phyloP scores from a whole-genome alignment of 1,284 basidiomycete species.

The Phellinidium pouzarii region DNA sequence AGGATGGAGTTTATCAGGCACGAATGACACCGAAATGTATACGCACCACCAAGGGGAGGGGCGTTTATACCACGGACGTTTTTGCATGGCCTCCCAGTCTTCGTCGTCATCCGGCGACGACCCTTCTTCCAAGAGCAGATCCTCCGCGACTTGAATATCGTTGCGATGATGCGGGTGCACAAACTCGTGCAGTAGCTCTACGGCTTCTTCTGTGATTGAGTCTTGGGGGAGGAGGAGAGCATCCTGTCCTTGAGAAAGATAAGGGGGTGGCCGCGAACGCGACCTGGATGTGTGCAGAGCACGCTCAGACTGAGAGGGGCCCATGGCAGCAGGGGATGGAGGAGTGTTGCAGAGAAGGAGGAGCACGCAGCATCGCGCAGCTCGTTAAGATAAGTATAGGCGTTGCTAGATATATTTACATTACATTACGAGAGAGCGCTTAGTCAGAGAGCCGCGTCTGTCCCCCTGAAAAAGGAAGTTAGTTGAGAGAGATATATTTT shows the following conservation, averaged over 20 bases:
- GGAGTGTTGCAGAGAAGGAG: background rate
- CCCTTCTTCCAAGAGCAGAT: constrained; percentile 7
- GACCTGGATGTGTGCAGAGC: constrained; percentile 10
- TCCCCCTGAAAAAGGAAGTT: too few species aligned
- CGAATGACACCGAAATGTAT: background rate
- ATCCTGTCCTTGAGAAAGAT: constrained; percentile 31
- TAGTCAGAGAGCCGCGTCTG: too few species aligned
- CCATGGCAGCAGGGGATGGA: background rate
- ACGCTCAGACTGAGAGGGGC: background rate
- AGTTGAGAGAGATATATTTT: too few species aligned
- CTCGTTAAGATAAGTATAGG: too few species aligned
- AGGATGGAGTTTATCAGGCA: background rate
- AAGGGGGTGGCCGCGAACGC: constrained; percentile 24
- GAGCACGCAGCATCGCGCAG: background rate
- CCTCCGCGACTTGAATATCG: constrained; percentile 8
- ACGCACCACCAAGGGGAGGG: constrained; percentile 66
- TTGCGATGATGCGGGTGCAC: constrained; percentile 35
- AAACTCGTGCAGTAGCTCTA: constrained; percentile 43
- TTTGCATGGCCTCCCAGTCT: constrained; percentile 26
- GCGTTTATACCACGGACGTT: constrained; percentile 59
- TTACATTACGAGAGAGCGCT: too few species aligned
- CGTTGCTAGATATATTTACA: too few species aligned
- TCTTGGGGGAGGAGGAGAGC: constrained; percentile 39
- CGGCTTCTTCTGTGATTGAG: constrained; percentile 37
- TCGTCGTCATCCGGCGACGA: constrained; percentile 14